Conservation (phyloP, 2,329 filamentous ascomycete species). For the Verticillium tricorpus region DNA sequence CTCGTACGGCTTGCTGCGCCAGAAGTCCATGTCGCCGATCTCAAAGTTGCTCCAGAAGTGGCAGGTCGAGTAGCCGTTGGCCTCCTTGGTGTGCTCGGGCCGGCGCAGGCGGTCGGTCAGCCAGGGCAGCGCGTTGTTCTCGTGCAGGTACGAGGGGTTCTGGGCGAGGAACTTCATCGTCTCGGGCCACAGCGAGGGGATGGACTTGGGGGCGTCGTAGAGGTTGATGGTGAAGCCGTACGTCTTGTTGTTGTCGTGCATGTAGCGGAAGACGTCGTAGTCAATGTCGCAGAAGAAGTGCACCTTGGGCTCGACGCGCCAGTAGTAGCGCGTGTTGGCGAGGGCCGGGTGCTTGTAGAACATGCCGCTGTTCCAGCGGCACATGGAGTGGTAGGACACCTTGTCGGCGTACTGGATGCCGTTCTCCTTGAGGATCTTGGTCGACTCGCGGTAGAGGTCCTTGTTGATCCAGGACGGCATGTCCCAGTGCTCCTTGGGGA, state of each 20-base stretch:
- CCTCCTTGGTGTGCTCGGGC: constrained; percentile 73
- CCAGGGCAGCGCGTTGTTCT: constrained; percentile 86
- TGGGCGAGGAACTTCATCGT: constrained; percentile 85
- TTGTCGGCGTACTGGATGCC: constrained; percentile 86
- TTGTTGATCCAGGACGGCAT: constrained; percentile 88
- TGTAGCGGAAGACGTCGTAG: constrained; percentile 97
- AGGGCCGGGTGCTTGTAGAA: constrained; percentile 97
- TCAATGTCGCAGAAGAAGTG: constrained; percentile 99
- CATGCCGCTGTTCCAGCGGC: constrained; percentile 95
- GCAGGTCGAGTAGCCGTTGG: constrained; percentile 93
- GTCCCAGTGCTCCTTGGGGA: constrained; percentile 94
- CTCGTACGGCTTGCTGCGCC: constrained; percentile 83
- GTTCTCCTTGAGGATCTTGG: constrained; percentile 75
- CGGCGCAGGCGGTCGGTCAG: constrained; percentile 72
- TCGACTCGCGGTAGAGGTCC: constrained; percentile 80
- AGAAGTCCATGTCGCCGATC: constrained; percentile 89
- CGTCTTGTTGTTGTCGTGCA: constrained; percentile 97
- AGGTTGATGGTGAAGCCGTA: constrained; percentile 98
- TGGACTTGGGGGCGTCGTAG: constrained; percentile 84
- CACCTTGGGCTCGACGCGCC: constrained; percentile 97
- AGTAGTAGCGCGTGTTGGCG: constrained; percentile 82
- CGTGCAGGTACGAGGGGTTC: constrained; percentile 74
- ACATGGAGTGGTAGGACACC: constrained; percentile 97
- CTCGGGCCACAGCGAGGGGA: constrained; percentile 91
- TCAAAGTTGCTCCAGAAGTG: constrained; percentile 99